phyloP scores from a whole-genome alignment of 768 basidiomycete genomes.

The Boletus edulis region DNA sequence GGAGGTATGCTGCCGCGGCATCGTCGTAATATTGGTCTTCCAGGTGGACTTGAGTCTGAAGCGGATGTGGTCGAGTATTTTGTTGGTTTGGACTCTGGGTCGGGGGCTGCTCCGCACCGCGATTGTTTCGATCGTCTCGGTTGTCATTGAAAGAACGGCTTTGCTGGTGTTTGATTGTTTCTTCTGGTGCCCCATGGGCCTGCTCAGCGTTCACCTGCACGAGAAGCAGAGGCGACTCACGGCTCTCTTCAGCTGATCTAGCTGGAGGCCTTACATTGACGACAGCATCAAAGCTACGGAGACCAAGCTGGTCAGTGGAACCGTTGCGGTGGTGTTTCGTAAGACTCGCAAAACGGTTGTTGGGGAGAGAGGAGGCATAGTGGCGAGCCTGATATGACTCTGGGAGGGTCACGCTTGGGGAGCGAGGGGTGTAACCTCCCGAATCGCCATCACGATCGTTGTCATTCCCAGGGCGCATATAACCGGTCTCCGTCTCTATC shows the following conservation, averaged over 20 bases:
- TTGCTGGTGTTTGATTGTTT: conserved; percentile 18
- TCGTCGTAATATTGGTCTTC: conserved; percentile 68
- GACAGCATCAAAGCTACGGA: conserved; percentile 57
- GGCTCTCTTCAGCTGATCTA: conserved; percentile 26
- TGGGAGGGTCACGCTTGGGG: conserved; percentile 60
- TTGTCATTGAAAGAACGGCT: conserved; percentile 17
- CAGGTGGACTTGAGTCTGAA: conserved; percentile 41
- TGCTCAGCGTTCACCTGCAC: conserved; percentile 17
- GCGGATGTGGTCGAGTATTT: conserved; percentile 37
- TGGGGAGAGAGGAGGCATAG: conserved; percentile 31
- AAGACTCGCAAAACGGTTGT: conserved; percentile 33
- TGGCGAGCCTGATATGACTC: conserved; percentile 37
- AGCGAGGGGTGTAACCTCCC: conserved; percentile 64
- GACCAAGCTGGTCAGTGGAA: conserved; percentile 58
- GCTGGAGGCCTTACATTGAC: conserved; percentile 45
- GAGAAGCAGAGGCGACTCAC: conserved; percentile 23
- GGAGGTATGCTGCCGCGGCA: conserved; percentile 56
- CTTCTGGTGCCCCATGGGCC: conserved; percentile 13
- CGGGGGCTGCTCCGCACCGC: conserved; percentile 20
- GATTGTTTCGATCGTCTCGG: conserved; percentile 22
- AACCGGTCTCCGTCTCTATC: conserved; percentile 39
- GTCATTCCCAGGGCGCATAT: conserved; percentile 32
- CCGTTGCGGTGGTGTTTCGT: conserved; percentile 55
- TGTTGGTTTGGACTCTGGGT: conserved; percentile 14
- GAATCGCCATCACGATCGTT: conserved; percentile 48